Conservation (phyloP, 1,284 basidiomycete species). For the Heterobasidion occidentale region DNA sequence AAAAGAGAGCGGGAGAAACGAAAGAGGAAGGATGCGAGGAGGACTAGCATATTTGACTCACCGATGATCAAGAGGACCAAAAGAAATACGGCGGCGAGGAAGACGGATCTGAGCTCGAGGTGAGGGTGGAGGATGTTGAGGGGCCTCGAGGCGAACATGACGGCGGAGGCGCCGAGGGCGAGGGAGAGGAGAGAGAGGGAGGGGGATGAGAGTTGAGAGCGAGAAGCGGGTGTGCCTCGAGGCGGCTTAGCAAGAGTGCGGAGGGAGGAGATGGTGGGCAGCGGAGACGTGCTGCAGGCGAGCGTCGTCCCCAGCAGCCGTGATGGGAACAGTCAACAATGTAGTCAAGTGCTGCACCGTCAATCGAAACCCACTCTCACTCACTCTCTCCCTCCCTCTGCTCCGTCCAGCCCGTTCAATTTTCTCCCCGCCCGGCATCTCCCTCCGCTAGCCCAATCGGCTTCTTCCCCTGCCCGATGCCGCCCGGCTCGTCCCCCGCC, state of each 20-base stretch:
- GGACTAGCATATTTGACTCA: slow-evolving; percentile 28
- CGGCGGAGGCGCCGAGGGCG: slow-evolving; percentile 46
- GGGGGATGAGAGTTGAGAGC: background rate
- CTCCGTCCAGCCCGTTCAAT: background rate
- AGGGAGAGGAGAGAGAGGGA: slow-evolving; percentile 34
- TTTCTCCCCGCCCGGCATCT: background rate
- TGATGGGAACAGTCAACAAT: background rate
- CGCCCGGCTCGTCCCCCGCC: background rate
- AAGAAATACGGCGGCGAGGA: slow-evolving; percentile 58
- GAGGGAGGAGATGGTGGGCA: background rate
- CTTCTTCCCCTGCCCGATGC: background rate
- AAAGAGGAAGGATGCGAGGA: background rate
- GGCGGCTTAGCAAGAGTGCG: background rate
- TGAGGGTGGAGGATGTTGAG: slow-evolving; percentile 39
- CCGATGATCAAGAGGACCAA: slow-evolving; percentile 67
- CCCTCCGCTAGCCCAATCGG: background rate
- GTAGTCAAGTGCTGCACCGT: background rate
- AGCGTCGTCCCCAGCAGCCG: background rate
- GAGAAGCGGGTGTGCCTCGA: background rate
- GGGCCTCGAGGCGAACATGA: slow-evolving; percentile 51
- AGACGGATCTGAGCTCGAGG: slow-evolving; percentile 58
- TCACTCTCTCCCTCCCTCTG: background rate
- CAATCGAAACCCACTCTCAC: background rate
- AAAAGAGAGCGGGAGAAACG: slow-evolving; percentile 8
- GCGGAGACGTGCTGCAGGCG: background rate